Evolutionary conservation across 2,329 filamentous ascomycete species (phyloP).

Genomic region (Colletotrichum gloeosporioides): DNA sequence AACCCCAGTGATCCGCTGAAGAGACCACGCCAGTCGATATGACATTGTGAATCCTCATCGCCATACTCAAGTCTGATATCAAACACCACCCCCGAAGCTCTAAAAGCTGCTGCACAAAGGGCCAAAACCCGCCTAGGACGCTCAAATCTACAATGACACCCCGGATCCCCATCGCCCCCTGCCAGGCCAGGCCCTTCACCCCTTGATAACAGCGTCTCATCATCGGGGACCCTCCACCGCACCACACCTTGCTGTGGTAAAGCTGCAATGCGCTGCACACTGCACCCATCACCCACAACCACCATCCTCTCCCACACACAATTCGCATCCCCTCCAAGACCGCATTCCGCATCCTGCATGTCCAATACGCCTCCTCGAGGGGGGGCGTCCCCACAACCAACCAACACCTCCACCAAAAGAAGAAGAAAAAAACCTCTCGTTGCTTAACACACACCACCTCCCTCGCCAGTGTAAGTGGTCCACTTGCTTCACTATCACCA

Average conservation of each 20-base stretch:
- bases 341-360: constrained; percentile 22
- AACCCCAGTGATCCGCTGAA: too few relatives aligned
- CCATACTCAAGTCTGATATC: not conserved
- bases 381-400: not conserved
- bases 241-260: too few relatives aligned
- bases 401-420: not conserved
- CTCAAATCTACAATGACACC: not conserved
- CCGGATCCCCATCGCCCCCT: not conserved
- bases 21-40: not conserved
- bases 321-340: constrained; percentile 16
- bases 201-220: constrained; percentile 22
- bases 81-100: not conserved
- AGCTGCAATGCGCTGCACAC: not conserved
- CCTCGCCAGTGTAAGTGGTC: not conserved
- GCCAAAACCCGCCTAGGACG: not conserved
- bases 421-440: not conserved
- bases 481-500: not conserved
- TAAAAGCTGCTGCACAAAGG: not conserved
- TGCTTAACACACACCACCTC: not conserved
- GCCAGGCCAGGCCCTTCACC: not conserved
- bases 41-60: not conserved
- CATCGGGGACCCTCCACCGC: not conserved
- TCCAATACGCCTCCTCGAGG: not conserved
- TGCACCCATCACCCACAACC: not conserved
- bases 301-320: constrained; percentile 6